Base-by-base conservation (phyloP, 192 early-diverging fungal species). In the Gryganskiella cystojenkinii region DNA sequence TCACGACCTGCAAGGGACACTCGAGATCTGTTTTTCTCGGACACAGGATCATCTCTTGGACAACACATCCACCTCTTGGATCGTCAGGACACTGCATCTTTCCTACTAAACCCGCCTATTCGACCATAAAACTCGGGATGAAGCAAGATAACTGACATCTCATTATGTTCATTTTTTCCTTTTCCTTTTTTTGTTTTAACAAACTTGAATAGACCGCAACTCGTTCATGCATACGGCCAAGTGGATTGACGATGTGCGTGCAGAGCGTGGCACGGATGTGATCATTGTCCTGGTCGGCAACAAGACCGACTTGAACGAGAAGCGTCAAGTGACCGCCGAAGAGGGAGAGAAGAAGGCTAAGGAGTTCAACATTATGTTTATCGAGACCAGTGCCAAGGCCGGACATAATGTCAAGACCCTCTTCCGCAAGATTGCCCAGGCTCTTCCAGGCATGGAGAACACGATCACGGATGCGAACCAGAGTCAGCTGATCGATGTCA, bases 231-330 rank as follows among this genome's bases (percentile, higher is more conserved):
- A 98, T 85, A 98, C 97, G 19, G 86, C 92, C 47, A 99, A 98
- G 80, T 99, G 98, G 98, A 94, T 99, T 57, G 98, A 99, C 64
- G 96, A 99, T 84, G 97, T 99, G 27, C 92, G 97, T 15, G 95
- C 95, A 27, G 98, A 99, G 86, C 92, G 98, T 60, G 98, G 98
- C 20, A 91, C 93, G 70, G 96, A 99, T 71, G 98, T 99, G 6
- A 94, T 99, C 45, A 98, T 99, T 75, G 97, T 99, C 31, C 82
- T 99, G 17, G 96, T 99, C 14, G 98, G 97, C 25, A 99, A 99
- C 89, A 99, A 99, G 86, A 98, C 96, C 6, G 98, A 99, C 83
- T 84, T 99, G 71, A 94, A 88, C 79, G 98, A 99, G 45, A 97
- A 95, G 73, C 86, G 94, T 79, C 90, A 94, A 85, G 97, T 99